Conservation (phyloP, 176 grass and related monocot genomes). For the Elaeis guineensis region DNA sequence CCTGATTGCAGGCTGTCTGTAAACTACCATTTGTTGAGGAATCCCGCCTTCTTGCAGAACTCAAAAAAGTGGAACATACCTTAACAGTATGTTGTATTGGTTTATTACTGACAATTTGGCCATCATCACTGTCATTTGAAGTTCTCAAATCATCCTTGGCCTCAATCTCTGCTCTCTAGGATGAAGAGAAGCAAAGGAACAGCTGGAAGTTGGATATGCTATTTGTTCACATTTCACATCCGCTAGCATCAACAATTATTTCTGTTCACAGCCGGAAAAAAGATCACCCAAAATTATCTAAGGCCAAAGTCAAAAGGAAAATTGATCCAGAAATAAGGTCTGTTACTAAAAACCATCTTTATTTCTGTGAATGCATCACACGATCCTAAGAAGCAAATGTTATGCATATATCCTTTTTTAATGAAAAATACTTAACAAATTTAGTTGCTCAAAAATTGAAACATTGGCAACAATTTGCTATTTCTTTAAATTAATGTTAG, state of each 20-base stretch:
- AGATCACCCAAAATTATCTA: conserved; percentile 29
- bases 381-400: too few species aligned
- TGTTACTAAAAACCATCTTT: not conserved
- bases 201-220: conserved; percentile 14
- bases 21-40: conserved; percentile 44
- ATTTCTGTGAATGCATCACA: not conserved
- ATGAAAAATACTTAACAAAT: too few species aligned
- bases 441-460: too few species aligned
- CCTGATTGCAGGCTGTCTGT: conserved; percentile 28
- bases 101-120: too few species aligned
- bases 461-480: too few species aligned
- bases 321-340: conserved; percentile 36
- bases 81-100: conserved; percentile 16
- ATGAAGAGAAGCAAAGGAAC: conserved; percentile 34
- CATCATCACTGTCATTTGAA: too few species aligned
- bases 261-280: conserved; percentile 28
- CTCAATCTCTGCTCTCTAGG: conserved; percentile 18
- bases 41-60: conserved; percentile 29
- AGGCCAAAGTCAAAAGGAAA: conserved; percentile 30
- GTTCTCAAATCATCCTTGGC: not conserved
- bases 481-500: too few species aligned
- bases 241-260: conserved; percentile 21
- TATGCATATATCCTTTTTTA: too few species aligned
- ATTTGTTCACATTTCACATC: conserved; percentile 35
- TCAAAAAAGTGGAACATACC: conserved; percentile 30